Conservation (phyloP, 768 basidiomycete genomes). For the Lactarius evosmus region DNA sequence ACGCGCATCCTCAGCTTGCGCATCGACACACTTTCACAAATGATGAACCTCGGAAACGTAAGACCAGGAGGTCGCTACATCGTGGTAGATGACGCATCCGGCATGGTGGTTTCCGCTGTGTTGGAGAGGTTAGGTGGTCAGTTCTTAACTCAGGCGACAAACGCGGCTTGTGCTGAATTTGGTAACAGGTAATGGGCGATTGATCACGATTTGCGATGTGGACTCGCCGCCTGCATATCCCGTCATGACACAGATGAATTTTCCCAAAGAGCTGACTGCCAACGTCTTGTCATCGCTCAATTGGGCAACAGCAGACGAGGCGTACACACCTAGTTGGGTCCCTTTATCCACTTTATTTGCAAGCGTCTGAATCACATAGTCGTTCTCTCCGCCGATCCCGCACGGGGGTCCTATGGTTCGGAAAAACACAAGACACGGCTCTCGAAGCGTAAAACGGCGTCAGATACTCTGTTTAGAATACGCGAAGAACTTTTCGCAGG, state of each 20-base stretch:
- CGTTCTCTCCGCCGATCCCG: constrained; percentile 55
- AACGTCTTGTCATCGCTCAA: constrained; percentile 68
- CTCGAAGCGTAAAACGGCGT: constrained; percentile 73
- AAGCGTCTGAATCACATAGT: constrained; percentile 39
- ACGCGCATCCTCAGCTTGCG: constrained; percentile 79
- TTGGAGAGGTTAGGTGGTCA: constrained; percentile 84
- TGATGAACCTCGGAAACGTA: constrained; percentile 79
- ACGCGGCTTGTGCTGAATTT: constrained; percentile 1
- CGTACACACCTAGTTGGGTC: constrained; percentile 60
- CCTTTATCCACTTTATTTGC: constrained; percentile 9
- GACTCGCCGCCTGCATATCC: constrained; percentile 94
- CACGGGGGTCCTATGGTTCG: constrained; percentile 57
- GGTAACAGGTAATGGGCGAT: constrained; percentile 64
- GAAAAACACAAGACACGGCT: constrained; percentile 69
- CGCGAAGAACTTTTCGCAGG: constrained; percentile 83
- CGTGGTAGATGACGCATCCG: constrained; percentile 89
- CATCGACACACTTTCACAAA: constrained; percentile 83
- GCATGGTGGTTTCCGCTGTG: constrained; percentile 79
- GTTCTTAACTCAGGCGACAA: constrained; percentile 22
- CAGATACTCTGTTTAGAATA: constrained; percentile 55
- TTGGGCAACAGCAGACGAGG: constrained; percentile 85
- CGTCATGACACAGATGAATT: constrained; percentile 83
- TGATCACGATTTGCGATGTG: constrained; percentile 82
- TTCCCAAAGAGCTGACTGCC: constrained; percentile 51
- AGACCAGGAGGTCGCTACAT: constrained; percentile 85